These are phyloP conservation scores for Argentina anserina DNA, from an alignment of 306 rosid genomes.

Conservation along the genomic window DNA sequence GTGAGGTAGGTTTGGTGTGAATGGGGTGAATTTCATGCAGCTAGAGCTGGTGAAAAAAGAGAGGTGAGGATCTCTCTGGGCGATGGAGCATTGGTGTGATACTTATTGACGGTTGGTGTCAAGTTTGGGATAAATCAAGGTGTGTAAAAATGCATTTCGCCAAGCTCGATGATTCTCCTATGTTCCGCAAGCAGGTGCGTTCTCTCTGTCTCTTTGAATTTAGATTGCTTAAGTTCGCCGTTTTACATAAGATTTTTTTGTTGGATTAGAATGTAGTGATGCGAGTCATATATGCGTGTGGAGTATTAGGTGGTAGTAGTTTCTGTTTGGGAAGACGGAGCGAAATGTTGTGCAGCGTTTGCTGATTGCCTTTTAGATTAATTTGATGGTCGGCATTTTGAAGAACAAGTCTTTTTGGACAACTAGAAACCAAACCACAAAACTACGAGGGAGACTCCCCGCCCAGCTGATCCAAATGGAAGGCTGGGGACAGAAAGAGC, in stretches of 20 bases:
- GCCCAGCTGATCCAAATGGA: no score
- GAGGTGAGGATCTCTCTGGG: conserved; percentile 36
- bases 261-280: background rate
- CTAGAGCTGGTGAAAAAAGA: conserved; percentile 3
- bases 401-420: background rate
- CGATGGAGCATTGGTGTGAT: conserved; percentile 38
- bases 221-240: background rate
- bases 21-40: conserved; percentile 18
- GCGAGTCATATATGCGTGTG: background rate
- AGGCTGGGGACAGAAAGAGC: no score
- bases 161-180: conserved; percentile 98
- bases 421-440: no score
- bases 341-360: background rate
- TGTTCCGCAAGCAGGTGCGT: conserved; percentile 99
- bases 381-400: background rate
- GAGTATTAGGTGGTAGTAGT: background rate
- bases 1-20: background rate
- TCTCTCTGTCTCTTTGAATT: background rate
- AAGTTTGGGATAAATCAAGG: conserved; percentile 9
- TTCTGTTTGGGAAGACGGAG: background rate
- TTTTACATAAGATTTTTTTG: background rate
- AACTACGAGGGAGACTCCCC: no score
- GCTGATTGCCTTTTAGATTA: background rate
- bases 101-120: conserved; percentile 11
- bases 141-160: conserved; percentile 79